Evolutionary conservation across 106 monocot species (phyloP).

Genomic region (Vanilla planifolia): DNA sequence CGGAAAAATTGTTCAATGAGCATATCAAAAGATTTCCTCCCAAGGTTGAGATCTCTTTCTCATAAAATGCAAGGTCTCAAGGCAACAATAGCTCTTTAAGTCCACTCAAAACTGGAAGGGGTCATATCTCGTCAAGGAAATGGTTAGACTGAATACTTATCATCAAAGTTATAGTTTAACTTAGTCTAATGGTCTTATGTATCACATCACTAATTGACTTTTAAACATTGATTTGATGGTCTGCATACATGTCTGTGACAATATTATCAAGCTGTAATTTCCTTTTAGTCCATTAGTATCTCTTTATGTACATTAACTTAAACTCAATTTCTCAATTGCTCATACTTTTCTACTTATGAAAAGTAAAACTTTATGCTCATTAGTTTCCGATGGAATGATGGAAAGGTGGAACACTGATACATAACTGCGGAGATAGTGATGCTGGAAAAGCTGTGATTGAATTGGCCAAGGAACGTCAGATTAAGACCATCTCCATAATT

Average conservation of each 20-base stretch:
- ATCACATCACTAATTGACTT: no score
- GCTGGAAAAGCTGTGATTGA: conserved; percentile 18
- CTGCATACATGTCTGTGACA: not conserved
- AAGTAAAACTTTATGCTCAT: not conserved
- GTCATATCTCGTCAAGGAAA: no score
- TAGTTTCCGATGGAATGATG: not conserved
- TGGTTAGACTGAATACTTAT: no score
- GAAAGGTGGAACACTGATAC: conserved; percentile 24
- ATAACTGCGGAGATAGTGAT: conserved; percentile 28
- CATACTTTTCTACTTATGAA: not conserved
- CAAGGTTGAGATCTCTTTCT: no score
- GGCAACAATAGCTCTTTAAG: no score
- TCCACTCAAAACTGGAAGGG: no score
- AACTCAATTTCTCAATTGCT: not conserved
- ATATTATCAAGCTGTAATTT: not conserved
- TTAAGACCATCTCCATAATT: conserved; percentile 23
- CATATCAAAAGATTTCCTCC: no score
- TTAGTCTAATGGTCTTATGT: no score
- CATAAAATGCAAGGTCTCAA: no score
- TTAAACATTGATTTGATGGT: not conserved
- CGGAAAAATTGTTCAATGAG: no score
- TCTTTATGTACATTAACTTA: not conserved
- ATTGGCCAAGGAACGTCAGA: conserved; percentile 23
- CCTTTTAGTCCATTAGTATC: not conserved
- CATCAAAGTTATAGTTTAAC: no score